A percentile compares a stretch with the other conserved stretches of the same genome.
Conservation (phyloP, 345 rosid species). For the Brassica cretica region DNA sequence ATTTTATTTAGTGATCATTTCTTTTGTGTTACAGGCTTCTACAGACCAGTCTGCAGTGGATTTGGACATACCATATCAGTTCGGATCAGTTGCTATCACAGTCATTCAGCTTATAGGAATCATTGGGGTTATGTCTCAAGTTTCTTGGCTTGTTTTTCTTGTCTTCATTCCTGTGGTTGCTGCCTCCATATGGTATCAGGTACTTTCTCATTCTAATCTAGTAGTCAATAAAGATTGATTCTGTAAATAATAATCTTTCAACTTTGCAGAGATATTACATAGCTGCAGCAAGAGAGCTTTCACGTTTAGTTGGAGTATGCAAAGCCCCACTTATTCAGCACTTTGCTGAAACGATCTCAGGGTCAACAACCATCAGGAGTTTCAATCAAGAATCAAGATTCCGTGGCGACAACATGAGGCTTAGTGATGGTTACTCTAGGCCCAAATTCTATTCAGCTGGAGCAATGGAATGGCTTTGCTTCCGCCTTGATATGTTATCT, state of each 20-base stretch:
- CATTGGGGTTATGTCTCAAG: constrained; percentile 79
- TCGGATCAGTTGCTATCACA: constrained; percentile 51
- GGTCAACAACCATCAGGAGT: constrained; percentile 73
- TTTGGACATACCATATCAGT: constrained; percentile 45
- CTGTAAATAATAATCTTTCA: constrained; percentile 5
- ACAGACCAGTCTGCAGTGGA: constrained; percentile 77
- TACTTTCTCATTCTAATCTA: constrained; percentile 31
- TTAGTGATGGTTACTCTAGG: constrained; percentile 65
- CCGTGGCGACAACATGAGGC: constrained; percentile 56
- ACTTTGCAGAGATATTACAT: constrained; percentile 67
- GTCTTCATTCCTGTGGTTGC: constrained; percentile 69
- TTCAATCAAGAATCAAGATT: constrained; percentile 76
- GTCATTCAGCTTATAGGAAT: constrained; percentile 64
- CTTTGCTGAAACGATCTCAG: constrained; percentile 82
- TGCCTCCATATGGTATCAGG: constrained; percentile 77
- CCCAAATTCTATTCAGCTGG: constrained; percentile 59
- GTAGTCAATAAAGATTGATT: constrained; percentile 6
- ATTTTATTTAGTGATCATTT: constrained; percentile 3
- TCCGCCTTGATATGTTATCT: constrained; percentile 71
- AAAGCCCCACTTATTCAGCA: constrained; percentile 83
- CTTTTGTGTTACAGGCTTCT: constrained; percentile 57
- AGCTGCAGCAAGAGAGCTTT: constrained; percentile 68
- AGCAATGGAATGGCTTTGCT: constrained; percentile 87
- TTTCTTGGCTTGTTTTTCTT: constrained; percentile 75
- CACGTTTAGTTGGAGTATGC: constrained; percentile 73